These are phyloP conservation scores for Ceratocystis albifundus DNA, from an alignment of 2,329 filamentous ascomycete species.

Conservation along the genomic window DNA sequence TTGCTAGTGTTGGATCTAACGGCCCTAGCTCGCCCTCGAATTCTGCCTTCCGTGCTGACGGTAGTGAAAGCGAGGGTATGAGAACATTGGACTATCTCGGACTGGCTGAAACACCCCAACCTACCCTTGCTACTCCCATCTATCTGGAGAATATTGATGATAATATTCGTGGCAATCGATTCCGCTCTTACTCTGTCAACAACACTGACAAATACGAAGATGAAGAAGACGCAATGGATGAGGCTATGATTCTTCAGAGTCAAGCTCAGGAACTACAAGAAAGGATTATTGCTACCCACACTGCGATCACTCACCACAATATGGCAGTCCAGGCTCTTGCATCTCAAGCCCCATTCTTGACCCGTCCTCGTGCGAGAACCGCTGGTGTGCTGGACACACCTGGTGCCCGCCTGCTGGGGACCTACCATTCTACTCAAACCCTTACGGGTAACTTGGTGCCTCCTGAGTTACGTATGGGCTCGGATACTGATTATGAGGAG, in stretches of 20 bases:
- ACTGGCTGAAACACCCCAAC: constrained; percentile 83
- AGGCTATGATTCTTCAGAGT: constrained; percentile 39
- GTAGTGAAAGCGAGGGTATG: constrained; percentile 74
- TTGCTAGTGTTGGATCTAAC: constrained; percentile 81
- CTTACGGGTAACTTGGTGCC: constrained; percentile 66
- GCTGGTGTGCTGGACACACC: constrained; percentile 82
- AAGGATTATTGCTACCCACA: constrained; percentile 52
- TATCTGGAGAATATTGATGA: constrained; percentile 66
- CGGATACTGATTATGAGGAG: constrained; percentile 68
- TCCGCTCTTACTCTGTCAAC: constrained; percentile 96
- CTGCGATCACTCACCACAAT: constrained; percentile 79
- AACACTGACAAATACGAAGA: constrained; percentile 96
- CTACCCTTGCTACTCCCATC: constrained; percentile 56
- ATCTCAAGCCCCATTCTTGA: constrained; percentile 61
- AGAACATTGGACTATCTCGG: constrained; percentile 93
- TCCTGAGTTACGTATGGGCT: constrained; percentile 60
- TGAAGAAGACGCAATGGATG: constrained; percentile 66
- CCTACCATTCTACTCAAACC: constrained; percentile 55
- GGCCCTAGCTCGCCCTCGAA: constrained; percentile 77
- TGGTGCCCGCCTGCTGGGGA: constrained; percentile 51
- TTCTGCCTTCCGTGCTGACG: constrained; percentile 67
- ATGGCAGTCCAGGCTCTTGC: constrained; percentile 86
- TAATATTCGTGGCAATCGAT: constrained; percentile 69
- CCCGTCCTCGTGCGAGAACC: constrained; percentile 76
- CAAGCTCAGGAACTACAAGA: constrained; percentile 51